Conservation (phyloP, 2,329 filamentous ascomycete genomes). For the Sphaerostilbella broomeana region DNA sequence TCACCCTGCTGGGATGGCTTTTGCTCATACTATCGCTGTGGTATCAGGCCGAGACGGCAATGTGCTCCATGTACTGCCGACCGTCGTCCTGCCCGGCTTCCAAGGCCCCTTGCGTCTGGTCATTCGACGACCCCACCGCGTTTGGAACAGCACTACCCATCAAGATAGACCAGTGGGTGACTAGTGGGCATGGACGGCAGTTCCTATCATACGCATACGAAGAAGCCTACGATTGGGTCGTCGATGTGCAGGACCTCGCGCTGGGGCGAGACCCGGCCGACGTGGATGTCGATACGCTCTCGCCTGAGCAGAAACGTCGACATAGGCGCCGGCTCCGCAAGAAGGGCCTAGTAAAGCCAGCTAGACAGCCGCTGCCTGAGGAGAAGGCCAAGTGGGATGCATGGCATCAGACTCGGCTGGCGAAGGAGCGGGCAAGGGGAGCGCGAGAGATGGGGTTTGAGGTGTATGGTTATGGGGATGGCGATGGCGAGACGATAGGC, state of each 20-base stretch:
- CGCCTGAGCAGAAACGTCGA: conserved; percentile 40
- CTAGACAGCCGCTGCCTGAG: conserved; percentile 31
- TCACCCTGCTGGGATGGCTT: conserved; percentile 43
- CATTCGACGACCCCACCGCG: conserved; percentile 48
- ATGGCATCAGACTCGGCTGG: conserved; percentile 37
- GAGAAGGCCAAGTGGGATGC: conserved; percentile 37
- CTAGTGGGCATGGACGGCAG: conserved; percentile 43
- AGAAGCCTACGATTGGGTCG: conserved; percentile 39
- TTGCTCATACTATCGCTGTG: conserved; percentile 42
- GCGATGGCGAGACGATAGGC: conserved; percentile 14
- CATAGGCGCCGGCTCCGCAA: conserved; percentile 46
- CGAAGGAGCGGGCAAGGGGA: conserved; percentile 34
- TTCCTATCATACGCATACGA: conserved; percentile 33
- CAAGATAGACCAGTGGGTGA: conserved; percentile 56
- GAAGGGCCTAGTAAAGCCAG: conserved; percentile 35
- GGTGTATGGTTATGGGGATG: conserved; percentile 28
- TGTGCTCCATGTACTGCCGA: conserved; percentile 49
- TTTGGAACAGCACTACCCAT: conserved; percentile 56
- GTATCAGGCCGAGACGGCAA: conserved; percentile 47
- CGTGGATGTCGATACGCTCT: conserved; percentile 37
- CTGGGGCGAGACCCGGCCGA: conserved; percentile 39
- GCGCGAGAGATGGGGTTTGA: conserved; percentile 36
- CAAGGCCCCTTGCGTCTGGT: conserved; percentile 45
- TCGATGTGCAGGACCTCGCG: conserved; percentile 41
- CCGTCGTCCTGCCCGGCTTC: conserved; percentile 41